Conservation (phyloP, 257 asterid genomes). For the Verbena officinalis region DNA sequence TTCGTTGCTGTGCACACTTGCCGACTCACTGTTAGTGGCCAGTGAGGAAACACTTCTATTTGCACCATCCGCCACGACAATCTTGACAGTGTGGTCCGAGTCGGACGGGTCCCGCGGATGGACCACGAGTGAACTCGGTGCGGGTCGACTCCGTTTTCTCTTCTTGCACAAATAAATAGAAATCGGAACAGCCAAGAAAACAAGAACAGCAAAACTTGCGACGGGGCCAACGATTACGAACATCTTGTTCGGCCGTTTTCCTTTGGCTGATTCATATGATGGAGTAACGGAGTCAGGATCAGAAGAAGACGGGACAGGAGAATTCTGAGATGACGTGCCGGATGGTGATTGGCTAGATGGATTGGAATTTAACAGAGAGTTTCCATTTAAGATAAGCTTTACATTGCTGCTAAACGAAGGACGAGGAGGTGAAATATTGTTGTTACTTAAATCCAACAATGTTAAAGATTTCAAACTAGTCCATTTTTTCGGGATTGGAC, state of each 20-base stretch:
- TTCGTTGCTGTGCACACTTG: slow-evolving; percentile 53
- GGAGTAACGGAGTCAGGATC: slow-evolving; percentile 24
- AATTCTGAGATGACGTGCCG: slow-evolving; percentile 33
- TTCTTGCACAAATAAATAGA: slow-evolving; percentile 52
- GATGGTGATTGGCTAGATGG: background rate
- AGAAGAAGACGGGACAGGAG: slow-evolving; percentile 34
- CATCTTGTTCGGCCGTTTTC: slow-evolving; percentile 42
- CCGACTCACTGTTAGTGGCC: slow-evolving; percentile 55
- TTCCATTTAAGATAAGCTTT: slow-evolving; percentile 54
- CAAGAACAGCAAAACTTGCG: slow-evolving; percentile 50
- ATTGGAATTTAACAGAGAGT: slow-evolving; percentile 44
- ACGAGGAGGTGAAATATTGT: slow-evolving; percentile 70
- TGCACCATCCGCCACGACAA: slow-evolving; percentile 55
- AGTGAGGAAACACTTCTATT: slow-evolving; percentile 45
- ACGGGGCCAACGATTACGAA: slow-evolving; percentile 53
- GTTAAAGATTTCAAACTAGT: slow-evolving; percentile 60
- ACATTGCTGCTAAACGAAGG: slow-evolving; percentile 56
- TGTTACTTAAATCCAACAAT: slow-evolving; percentile 61
- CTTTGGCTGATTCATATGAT: slow-evolving; percentile 22
- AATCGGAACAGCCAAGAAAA: slow-evolving; percentile 52
- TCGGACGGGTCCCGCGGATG: slow-evolving; percentile 77
- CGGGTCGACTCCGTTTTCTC: slow-evolving; percentile 36
- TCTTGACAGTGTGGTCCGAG: slow-evolving; percentile 55
- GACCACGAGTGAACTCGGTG: slow-evolving; percentile 63
- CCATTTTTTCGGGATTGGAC: slow-evolving; percentile 65